phyloP scores from a whole-genome alignment of 495 filamentous ascomycete genomes.

The Trichoderma reesei region DNA sequence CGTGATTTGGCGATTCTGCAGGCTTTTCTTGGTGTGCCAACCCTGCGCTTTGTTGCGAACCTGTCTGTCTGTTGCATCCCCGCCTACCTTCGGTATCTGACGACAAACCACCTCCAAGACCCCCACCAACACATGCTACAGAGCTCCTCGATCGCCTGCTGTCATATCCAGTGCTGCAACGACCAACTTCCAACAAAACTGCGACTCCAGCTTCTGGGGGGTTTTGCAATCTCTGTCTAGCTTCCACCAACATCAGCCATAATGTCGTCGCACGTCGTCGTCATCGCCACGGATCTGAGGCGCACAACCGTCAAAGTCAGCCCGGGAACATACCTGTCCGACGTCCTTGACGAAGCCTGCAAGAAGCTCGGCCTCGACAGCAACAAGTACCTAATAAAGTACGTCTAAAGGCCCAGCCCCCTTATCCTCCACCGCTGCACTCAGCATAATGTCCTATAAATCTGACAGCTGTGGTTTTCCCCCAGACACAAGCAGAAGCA shows the following conservation, averaged over 20 bases:
- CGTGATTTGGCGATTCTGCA: no score
- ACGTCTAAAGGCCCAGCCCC: conserved; percentile 20
- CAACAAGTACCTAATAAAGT: conserved; percentile 77
- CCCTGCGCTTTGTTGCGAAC: no score
- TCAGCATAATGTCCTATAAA: no score
- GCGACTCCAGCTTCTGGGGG: neutral
- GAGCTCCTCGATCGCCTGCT: neutral
- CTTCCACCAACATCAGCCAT: conserved; percentile 10
- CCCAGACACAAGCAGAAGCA: conserved; percentile 67
- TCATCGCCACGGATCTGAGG: conserved; percentile 66
- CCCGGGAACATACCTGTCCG: conserved; percentile 67
- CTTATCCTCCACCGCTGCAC: neutral
- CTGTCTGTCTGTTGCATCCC: no score
- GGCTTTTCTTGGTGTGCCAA: no score
- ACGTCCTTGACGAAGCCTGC: conserved; percentile 81
- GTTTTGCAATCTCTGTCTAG: neutral
- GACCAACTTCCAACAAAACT: neutral
- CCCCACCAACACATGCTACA: neutral
- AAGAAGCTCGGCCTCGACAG: conserved; percentile 60
- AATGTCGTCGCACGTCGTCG: conserved; percentile 85
- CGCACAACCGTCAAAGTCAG: conserved; percentile 72
- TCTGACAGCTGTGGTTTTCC: no score
- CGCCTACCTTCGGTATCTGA: neutral
- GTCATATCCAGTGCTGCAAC: neutral
- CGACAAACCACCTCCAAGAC: neutral